These are phyloP conservation scores for Ceratobasidium sp. DNA, from an alignment of 1,284 basidiomycete genomes.

Conservation along the genomic window DNA sequence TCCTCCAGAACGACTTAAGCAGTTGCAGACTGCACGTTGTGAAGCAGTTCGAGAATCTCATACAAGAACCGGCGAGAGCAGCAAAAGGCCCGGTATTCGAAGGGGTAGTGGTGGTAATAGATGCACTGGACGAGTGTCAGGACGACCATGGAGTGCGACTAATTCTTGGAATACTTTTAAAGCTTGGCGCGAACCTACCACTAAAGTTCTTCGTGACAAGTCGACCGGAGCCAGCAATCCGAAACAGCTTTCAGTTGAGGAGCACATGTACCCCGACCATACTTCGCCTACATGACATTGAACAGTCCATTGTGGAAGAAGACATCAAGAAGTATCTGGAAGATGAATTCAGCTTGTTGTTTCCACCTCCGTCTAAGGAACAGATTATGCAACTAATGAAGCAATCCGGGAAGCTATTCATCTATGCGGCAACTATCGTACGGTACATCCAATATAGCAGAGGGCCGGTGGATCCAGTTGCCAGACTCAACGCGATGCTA, in stretches of 20 bases:
- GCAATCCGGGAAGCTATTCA: too few species aligned
- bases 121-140: constrained; percentile 35
- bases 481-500: too few species aligned
- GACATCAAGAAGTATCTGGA: not conserved
- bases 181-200: not conserved
- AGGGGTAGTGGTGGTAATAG: constrained; percentile 18
- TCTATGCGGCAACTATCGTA: too few species aligned
- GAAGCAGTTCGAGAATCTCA: constrained; percentile 28
- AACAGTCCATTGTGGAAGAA: not conserved
- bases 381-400: too few species aligned
- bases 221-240: constrained; percentile 29
- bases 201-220: too few species aligned
- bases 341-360: too few species aligned
- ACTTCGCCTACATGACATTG: not conserved
- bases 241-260: too few species aligned
- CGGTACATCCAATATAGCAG: too few species aligned
- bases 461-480: too few species aligned
- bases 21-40: not conserved
- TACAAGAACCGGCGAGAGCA: not conserved
- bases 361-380: too few species aligned
- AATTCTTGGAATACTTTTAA: not conserved
- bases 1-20: not conserved
- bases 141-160: not conserved
- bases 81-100: not conserved
- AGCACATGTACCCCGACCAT: too few species aligned